phyloP scores from a whole-genome alignment of 2,329 filamentous ascomycete genomes.

The Claviceps maximensis region DNA sequence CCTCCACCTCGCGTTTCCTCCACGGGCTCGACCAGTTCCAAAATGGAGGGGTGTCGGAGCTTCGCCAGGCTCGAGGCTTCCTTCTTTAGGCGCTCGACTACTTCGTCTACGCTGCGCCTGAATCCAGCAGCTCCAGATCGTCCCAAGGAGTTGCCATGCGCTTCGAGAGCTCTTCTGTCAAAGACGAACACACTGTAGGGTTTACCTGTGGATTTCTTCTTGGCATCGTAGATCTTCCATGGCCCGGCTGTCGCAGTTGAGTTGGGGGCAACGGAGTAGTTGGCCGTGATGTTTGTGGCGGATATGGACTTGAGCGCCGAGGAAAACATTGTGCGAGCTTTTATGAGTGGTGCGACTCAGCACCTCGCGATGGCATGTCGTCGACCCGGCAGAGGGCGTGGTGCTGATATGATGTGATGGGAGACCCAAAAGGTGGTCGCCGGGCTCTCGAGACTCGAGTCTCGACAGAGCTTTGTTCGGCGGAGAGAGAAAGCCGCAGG shows the following conservation, averaged over 20 bases:
- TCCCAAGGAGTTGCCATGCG: constrained; percentile 27
- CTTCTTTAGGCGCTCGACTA: constrained; percentile 79
- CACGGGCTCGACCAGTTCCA: constrained; percentile 88
- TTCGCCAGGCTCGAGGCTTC: constrained; percentile 82
- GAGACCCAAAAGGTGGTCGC: neutral
- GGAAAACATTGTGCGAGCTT: constrained; percentile 59
- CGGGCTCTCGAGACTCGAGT: too few species aligned
- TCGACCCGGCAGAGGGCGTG: constrained; percentile 1
- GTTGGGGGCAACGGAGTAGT: constrained; percentile 70
- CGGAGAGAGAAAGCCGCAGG: neutral
- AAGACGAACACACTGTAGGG: constrained; percentile 87
- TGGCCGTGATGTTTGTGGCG: constrained; percentile 77
- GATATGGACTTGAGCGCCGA: constrained; percentile 87
- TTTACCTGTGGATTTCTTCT: constrained; percentile 89
- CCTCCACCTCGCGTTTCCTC: constrained; percentile 88
- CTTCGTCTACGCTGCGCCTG: constrained; percentile 76
- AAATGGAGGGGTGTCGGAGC: constrained; percentile 77
- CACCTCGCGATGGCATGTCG: constrained; percentile 16
- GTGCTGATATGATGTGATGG: neutral
- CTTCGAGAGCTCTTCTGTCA: constrained; percentile 74
- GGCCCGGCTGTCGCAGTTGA: constrained; percentile 73
- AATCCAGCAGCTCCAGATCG: constrained; percentile 45
- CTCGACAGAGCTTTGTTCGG: neutral
- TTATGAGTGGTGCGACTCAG: constrained; percentile 8
- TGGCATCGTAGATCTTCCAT: constrained; percentile 96